Evolutionary conservation across 2,329 filamentous ascomycete species (phyloP), one percentile per base, ranked within the genome.

Genomic region (Aureobasidium leucospermi): DNA sequence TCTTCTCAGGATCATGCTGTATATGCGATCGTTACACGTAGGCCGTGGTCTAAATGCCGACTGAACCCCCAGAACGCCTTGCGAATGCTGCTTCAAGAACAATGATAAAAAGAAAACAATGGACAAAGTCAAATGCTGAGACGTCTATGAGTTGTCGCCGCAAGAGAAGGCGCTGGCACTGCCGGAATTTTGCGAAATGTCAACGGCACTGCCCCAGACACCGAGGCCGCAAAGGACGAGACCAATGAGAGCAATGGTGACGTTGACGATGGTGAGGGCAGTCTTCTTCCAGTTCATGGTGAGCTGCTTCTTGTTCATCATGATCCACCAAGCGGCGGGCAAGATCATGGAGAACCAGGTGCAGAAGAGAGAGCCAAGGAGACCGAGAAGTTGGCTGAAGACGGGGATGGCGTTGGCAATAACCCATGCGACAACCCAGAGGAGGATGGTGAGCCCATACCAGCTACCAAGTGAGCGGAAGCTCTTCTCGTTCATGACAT

Each of bases 331-430:
- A 13, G 47, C 39, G 7, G 63, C 56, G 13, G 61, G 61, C 36
- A 63, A 36, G 34, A 62, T 62, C 34, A 64, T 47, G 19, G 62
- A 85, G 70, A 89, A 89, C 85, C 86, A 88, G 58, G 79, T 83
- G 19, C 81, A 83, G 61, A 88, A 87, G 1, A 87, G 71, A 1
- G 85, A 68, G 9, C 67, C 73, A 58, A 89, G 82, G 38, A 89
- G 72, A 4, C 81, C 82, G n/a, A 90, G 74, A 8, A 90, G 74
- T 48, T 83, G 78, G 67, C 82, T 83, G 74, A 90, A 90, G 51
- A 84, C 81, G 0, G 87, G 87, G 7, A 90, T 85, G 0, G 84
- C 82, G 67, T 86, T 81, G 5, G 87, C 85, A 61, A 90, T 85
- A 61, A 89, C 71, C 78, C 84, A 87, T 2, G 85, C 83, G 4